Percentiles rank a stretch among this genome's conserved stretches.
Conservation (phyloP, 345 rosid species). For the Eucalyptus sideroxylon region DNA sequence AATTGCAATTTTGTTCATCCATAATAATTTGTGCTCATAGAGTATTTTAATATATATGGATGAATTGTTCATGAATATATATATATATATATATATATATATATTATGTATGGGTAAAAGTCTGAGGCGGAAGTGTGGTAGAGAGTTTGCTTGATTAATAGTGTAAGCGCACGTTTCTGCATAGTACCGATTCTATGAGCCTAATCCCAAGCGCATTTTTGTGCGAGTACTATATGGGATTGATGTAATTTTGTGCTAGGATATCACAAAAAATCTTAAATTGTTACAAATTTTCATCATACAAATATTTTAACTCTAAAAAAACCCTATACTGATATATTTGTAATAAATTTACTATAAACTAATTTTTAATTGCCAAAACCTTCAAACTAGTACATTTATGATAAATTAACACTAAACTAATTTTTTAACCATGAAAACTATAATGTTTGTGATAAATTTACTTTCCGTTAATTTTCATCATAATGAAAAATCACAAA, state of each 20-base stretch:
- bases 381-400: too few species aligned
- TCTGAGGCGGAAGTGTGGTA: neutral
- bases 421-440: too few species aligned
- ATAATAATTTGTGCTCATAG: neutral
- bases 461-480: too few species aligned
- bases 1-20: neutral
- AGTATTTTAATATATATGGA: neutral
- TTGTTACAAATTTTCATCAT: too few species aligned
- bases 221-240: neutral
- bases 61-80: neutral
- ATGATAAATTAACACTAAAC: too few species aligned
- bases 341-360: too few species aligned
- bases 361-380: too few species aligned
- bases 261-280: fast-evolving
- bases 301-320: too few species aligned
- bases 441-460: too few species aligned
- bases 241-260: neutral
- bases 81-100: too few species aligned
- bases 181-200: neutral
- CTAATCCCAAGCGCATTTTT: neutral
- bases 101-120: neutral
- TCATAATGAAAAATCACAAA: too few species aligned
- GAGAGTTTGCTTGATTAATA: neutral
- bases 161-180: neutral
- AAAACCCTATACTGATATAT: too few species aligned